Conservation (phyloP, 352 stramenopile species). For the Phytophthora cactorum region DNA sequence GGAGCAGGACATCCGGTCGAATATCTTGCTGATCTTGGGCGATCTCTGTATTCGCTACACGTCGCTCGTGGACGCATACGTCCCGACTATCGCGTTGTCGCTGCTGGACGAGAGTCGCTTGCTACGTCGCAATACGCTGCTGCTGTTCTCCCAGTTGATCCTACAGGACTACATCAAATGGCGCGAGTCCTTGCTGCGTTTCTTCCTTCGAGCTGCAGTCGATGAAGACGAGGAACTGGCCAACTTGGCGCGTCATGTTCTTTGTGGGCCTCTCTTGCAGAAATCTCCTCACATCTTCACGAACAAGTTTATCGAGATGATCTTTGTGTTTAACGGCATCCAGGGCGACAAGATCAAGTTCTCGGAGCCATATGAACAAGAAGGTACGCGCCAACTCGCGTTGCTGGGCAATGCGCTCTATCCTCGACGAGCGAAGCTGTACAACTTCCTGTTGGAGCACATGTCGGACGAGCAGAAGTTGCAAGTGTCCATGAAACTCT, state of each 20-base stretch:
- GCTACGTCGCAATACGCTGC: conserved; percentile 94
- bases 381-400: conserved; percentile 69
- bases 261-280: conserved; percentile 90
- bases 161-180: conserved; percentile 99
- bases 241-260: conserved; percentile 92
- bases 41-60: conserved; percentile 98
- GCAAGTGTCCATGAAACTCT: conserved; percentile 94
- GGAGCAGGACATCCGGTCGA: conserved; percentile 93
- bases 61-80: conserved; percentile 95
- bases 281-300: conserved; percentile 95
- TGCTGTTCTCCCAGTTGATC: conserved; percentile 96
- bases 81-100: conserved; percentile 95
- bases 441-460: conserved; percentile 94
- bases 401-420: conserved; percentile 65
- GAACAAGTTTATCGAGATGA: conserved; percentile 97
- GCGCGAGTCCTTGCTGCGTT: conserved; percentile 94
- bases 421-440: conserved; percentile 87
- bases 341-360: conserved; percentile 65
- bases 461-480: conserved; percentile 97
- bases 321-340: conserved; percentile 96
- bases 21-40: conserved; percentile 95
- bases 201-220: conserved; percentile 95
- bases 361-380: conserved; percentile 65
- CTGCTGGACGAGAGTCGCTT: conserved; percentile 88
- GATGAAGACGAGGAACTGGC: conserved; percentile 94